Base-by-base conservation (phyloP, 2,329 filamentous ascomycete species). In the Colletotrichum tropicicola region DNA sequence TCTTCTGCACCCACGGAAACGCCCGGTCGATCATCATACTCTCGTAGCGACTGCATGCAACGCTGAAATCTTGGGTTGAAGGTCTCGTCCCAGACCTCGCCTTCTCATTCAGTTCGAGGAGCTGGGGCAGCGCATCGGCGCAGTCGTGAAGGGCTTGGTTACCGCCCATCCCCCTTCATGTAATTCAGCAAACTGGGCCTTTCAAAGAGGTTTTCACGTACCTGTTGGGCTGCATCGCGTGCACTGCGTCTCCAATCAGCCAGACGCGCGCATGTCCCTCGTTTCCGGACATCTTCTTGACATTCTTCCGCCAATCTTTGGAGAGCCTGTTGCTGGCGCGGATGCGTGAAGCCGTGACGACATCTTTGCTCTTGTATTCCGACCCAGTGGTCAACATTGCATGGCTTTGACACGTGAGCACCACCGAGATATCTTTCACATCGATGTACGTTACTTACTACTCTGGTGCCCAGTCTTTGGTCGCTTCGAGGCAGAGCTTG, bases 161-260 rank as follows among this genome's bases (percentile, higher is more conserved):
- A 3, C 58, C 49, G 10, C 58, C 58, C 49, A 61, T 43, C 2
- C 58, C 58, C n/a, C 58, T 61, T 10, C n/a, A 35, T 15, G 6
- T 10, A 12, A 8, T 21, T 54, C 7, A 47, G 48, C 43, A 12
- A 28, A 35, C 19, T 41, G 8, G n/a, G 19, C 17, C n/a, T n/a
- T n/a, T n/a, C n/a, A n/a, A 12, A 27, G 32, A 21, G 6, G 19
- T 25, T 5, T 5, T 5, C 6, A 55, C 49, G 9, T 21, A 32
- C 58, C 49, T 17, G 2, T 47, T 54, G 5, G 58, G 58, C 32
- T 61, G 58, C 58, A 62, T 62, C 8, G 59, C 59, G 27, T 62
- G 59, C 9, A 62, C 21, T 1, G 51, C 51, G 3, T 56, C 59
- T 0, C 59, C 59, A 4, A 56, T 37, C 4, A 62, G 32, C 59